Evolutionary conservation across 352 stramenopile genomes (phyloP).

Genomic region (Pythium dissimile): DNA sequence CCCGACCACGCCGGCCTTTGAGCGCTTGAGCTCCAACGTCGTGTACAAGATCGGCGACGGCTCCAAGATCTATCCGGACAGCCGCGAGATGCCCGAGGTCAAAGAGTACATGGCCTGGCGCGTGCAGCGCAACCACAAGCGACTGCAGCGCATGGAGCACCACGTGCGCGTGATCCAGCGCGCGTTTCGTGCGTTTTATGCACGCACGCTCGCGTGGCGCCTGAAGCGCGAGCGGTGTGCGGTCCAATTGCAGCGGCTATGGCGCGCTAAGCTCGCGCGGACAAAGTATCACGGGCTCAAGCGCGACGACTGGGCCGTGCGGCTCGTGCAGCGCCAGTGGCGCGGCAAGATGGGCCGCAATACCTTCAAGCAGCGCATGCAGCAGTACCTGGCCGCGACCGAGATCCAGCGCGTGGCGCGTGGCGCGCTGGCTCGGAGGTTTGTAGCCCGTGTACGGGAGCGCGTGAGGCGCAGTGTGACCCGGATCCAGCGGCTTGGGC

Average conservation of each 20-base stretch:
- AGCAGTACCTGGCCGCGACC: constrained; percentile 70
- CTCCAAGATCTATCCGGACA: constrained; percentile 84
- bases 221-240: constrained; percentile 77
- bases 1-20: constrained; percentile 78
- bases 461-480: constrained; percentile 53
- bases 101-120: constrained; percentile 97
- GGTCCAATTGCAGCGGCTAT: constrained; percentile 85
- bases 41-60: constrained; percentile 81
- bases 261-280: constrained; percentile 77
- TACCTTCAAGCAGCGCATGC: constrained; percentile 71
- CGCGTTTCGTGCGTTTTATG: constrained; percentile 87
- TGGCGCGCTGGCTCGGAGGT: constrained; percentile 61
- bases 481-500: constrained; percentile 79
- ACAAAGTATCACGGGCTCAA: constrained; percentile 75
- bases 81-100: constrained; percentile 60
- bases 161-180: constrained; percentile 87
- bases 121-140: constrained; percentile 92
- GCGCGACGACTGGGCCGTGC: constrained; percentile 87
- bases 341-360: constrained; percentile 86
- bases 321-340: constrained; percentile 90
- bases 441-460: constrained; percentile 50
- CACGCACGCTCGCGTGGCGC: constrained; percentile 73
- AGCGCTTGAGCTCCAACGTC: constrained; percentile 81
- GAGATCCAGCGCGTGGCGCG: constrained; percentile 88
- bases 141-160: constrained; percentile 81